These are phyloP conservation scores for Peltaster fructicola DNA, from an alignment of 2,329 filamentous ascomycete genomes.

Conservation along the genomic window DNA sequence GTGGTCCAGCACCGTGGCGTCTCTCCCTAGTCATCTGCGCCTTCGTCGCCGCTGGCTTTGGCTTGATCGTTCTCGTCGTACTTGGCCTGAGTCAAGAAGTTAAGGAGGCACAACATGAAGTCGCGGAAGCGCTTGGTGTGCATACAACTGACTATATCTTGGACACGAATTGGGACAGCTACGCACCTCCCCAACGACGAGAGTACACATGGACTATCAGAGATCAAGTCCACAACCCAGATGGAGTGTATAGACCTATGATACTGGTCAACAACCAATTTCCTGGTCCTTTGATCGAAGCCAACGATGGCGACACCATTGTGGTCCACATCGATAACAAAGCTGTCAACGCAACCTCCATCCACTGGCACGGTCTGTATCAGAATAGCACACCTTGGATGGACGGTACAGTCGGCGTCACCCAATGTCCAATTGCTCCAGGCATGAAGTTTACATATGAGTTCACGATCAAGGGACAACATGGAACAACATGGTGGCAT, in stretches of 20 bases:
- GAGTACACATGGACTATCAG: conserved; percentile 44
- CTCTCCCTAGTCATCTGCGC: too few species aligned
- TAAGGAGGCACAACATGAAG: too few species aligned
- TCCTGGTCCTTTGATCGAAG: conserved; percentile 23
- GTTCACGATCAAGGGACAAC: conserved; percentile 34
- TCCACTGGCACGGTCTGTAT: conserved; percentile 55
- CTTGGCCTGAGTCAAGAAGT: too few species aligned
- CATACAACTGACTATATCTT: conserved; percentile 39
- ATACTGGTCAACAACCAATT: conserved; percentile 24
- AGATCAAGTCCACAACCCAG: conserved; percentile 41
- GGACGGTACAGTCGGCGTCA: conserved; percentile 47
- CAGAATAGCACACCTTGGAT: conserved; percentile 50
- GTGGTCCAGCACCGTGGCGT: too few species aligned
- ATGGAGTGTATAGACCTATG: conserved; percentile 30
- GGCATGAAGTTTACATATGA: conserved; percentile 40
- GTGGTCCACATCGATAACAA: conserved; percentile 47
- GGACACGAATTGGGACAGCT: conserved; percentile 37
- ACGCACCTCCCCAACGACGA: conserved; percentile 32
- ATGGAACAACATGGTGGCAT: conserved; percentile 42
- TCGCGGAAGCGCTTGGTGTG: too few species aligned
- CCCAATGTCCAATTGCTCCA: conserved; percentile 45
- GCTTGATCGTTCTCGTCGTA: too few species aligned
- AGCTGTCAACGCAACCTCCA: conserved; percentile 37
- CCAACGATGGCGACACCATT: conserved; percentile 46
- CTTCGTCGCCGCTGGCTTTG: too few species aligned